A percentile compares a stretch with the other conserved stretches of the same genome.
Conservation (phyloP, 352 stramenopile species). For the Phytophthora rubi region DNA sequence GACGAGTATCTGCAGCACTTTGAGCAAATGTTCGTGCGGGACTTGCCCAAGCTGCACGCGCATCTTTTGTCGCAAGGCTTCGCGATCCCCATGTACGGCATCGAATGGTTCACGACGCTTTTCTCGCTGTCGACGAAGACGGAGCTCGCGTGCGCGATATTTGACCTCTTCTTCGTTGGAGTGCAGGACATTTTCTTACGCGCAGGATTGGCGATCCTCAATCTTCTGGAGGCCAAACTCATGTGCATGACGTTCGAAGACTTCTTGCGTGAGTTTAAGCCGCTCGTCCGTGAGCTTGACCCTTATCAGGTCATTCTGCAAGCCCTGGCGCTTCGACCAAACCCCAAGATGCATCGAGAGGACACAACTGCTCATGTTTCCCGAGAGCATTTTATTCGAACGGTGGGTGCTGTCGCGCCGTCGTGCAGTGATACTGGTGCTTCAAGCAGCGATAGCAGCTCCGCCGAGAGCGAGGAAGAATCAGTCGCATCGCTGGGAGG, state of each 20-base stretch:
- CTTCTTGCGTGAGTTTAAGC: slow-evolving; percentile 86
- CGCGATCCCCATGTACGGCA: slow-evolving; percentile 80
- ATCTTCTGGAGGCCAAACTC: slow-evolving; percentile 77
- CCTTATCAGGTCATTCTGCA: slow-evolving; percentile 78
- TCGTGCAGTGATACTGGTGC: slow-evolving; percentile 25
- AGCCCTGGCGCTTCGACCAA: slow-evolving; percentile 61
- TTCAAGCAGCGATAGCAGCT: slow-evolving; percentile 39
- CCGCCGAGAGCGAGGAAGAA: slow-evolving; percentile 36
- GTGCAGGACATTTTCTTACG: slow-evolving; percentile 85
- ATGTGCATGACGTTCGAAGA: slow-evolving; percentile 89
- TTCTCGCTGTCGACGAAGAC: slow-evolving; percentile 87
- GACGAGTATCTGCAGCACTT: slow-evolving; percentile 89
- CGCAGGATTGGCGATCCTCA: slow-evolving; percentile 79
- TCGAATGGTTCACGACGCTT: slow-evolving; percentile 91
- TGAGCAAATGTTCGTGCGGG: slow-evolving; percentile 66
- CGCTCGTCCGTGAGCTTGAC: slow-evolving; percentile 72
- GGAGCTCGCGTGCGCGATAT: slow-evolving; percentile 81
- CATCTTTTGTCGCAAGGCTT: slow-evolving; percentile 78
- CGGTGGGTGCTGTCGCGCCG: slow-evolving; percentile 25
- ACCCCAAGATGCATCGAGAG: slow-evolving; percentile 50
- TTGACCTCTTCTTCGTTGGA: slow-evolving; percentile 86
- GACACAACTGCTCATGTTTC: slow-evolving; percentile 69
- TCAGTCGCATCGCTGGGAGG: slow-evolving; percentile 37
- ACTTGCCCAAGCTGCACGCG: slow-evolving; percentile 71
- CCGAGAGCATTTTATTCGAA: slow-evolving; percentile 51